These are phyloP conservation scores for Arthrobotrys conoides DNA, from an alignment of 2,329 filamentous ascomycete species.

Conservation along the genomic window DNA sequence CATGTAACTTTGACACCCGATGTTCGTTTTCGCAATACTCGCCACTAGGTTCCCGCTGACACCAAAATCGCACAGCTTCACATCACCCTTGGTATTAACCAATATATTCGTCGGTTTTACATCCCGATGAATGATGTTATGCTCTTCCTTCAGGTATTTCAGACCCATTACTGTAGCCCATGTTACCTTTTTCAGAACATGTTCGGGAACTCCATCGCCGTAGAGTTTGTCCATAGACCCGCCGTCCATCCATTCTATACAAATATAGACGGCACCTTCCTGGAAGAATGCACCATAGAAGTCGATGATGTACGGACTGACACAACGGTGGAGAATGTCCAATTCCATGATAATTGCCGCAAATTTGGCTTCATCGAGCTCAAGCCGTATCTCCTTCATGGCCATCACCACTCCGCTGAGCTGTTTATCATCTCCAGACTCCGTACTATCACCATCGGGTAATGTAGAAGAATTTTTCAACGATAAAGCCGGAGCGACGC, in stretches of 20 bases:
- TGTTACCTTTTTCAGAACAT: slow-evolving; percentile 89
- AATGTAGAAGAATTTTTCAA: slow-evolving; percentile 10
- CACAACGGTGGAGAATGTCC: slow-evolving; percentile 93
- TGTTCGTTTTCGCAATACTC: slow-evolving; percentile 98
- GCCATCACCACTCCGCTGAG: slow-evolving; percentile 84
- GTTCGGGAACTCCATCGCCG: slow-evolving; percentile 88
- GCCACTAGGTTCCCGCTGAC: slow-evolving; percentile 96
- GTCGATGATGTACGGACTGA: slow-evolving; percentile 96
- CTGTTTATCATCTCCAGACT: slow-evolving; percentile 31
- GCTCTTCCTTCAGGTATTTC: slow-evolving; percentile 94
- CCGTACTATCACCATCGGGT: slow-evolving; percentile 1
- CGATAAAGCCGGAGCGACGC: slow-evolving; percentile 69
- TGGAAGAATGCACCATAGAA: slow-evolving; percentile 99
- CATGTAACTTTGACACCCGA: slow-evolving; percentile 99
- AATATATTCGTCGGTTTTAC: slow-evolving; percentile 99
- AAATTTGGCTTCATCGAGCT: slow-evolving; percentile 97
- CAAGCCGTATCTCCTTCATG: slow-evolving; percentile 98
- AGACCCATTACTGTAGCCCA: slow-evolving; percentile 90
- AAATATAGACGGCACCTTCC: slow-evolving; percentile 98
- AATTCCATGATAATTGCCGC: slow-evolving; percentile 97
- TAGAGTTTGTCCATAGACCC: slow-evolving; percentile 98
- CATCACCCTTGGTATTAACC: slow-evolving; percentile 86
- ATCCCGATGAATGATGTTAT: slow-evolving; percentile 99
- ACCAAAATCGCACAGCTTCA: slow-evolving; percentile 99
- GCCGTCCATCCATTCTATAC: slow-evolving; percentile 99